Evolutionary conservation across 345 rosid genomes (phyloP).

Genomic region (Euphorbia lathyris): DNA sequence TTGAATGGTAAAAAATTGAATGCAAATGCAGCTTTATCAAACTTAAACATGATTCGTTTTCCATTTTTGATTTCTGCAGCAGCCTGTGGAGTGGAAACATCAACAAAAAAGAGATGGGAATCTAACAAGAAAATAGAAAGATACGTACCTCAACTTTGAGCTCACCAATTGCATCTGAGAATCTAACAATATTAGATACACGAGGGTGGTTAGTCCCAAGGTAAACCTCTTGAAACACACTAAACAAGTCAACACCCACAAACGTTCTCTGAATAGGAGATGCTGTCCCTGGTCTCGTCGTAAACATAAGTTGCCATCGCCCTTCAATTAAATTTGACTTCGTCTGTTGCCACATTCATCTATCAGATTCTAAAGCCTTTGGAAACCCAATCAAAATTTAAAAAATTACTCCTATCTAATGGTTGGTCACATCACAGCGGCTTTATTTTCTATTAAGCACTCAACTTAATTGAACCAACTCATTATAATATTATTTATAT

Average conservation of each 20-base stretch:
- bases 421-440: too few relatives aligned
- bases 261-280: conserved; percentile 98
- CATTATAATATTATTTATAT: too few relatives aligned
- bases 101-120: neutral
- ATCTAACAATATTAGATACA: conserved; percentile 77
- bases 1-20: conserved; percentile 82
- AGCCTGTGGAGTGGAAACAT: conserved; percentile 45
- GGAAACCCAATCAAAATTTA: too few relatives aligned
- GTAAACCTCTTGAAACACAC: conserved; percentile 84
- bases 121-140: too few relatives aligned
- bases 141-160: conserved; percentile 83
- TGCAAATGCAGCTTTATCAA: conserved; percentile 78
- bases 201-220: conserved; percentile 75
- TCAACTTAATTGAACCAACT: too few relatives aligned
- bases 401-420: too few relatives aligned
- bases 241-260: conserved; percentile 82
- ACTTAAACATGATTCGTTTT: conserved; percentile 61
- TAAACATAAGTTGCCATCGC: conserved; percentile 88
- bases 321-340: conserved; percentile 76
- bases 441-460: too few relatives aligned
- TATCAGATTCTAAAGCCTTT: too few relatives aligned
- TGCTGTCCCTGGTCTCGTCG: conserved; percentile 95
- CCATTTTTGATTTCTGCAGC: conserved; percentile 67
- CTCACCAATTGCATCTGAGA: conserved; percentile 85
- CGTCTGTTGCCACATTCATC: conserved; percentile 73